Evolutionary conservation across 768 basidiomycete genomes (phyloP).

Genomic region (Pilatotrama ljubarskyi): DNA sequence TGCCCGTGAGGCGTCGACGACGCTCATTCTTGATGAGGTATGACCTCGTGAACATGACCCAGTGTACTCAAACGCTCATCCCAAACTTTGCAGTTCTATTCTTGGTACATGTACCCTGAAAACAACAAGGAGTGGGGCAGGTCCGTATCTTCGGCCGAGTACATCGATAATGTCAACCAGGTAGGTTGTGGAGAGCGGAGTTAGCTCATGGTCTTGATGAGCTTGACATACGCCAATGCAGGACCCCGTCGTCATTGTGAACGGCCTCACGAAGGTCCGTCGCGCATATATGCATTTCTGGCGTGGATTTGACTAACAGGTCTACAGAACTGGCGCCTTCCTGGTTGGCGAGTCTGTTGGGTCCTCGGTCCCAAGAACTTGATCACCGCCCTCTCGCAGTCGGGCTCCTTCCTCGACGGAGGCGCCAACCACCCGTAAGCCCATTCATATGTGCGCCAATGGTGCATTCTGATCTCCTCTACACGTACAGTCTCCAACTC

Average conservation of each 20-base stretch:
- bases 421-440: slow-evolving; percentile 91
- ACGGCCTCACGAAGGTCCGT: slow-evolving; percentile 86
- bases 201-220: background rate
- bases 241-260: slow-evolving; percentile 84
- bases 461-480: background rate
- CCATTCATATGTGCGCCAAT: background rate
- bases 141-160: slow-evolving; percentile 80
- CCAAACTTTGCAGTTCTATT: slow-evolving; percentile 69
- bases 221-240: slow-evolving; percentile 25
- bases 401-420: slow-evolving; percentile 91
- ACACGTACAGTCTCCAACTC: slow-evolving; percentile 59
- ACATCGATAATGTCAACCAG: slow-evolving; percentile 83
- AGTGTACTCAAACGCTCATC: background rate
- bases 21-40: slow-evolving; percentile 84
- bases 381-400: slow-evolving; percentile 88
- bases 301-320: slow-evolving; percentile 22
- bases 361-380: slow-evolving; percentile 89
- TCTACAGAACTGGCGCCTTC: slow-evolving; percentile 86
- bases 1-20: slow-evolving; percentile 68
- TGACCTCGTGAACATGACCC: background rate
- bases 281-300: background rate
- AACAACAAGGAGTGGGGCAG: slow-evolving; percentile 70
- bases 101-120: slow-evolving; percentile 93
- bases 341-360: slow-evolving; percentile 95
- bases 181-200: slow-evolving; percentile 32